Base-by-base conservation (phyloP, 257 asterid species). In the Penstemon eatonii region DNA sequence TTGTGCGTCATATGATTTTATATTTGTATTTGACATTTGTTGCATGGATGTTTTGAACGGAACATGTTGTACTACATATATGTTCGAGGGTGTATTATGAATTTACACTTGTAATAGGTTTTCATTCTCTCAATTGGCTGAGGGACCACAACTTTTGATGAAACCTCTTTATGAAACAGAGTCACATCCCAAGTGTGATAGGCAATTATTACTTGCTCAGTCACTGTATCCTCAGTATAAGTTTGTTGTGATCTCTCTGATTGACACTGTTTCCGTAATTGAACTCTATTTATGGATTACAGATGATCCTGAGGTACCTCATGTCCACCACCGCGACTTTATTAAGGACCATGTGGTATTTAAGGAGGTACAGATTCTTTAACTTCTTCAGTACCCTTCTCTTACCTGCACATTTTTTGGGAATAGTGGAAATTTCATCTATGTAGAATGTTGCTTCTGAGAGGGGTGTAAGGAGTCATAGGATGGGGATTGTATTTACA, bases 221-320 rank as follows among this genome's bases (percentile, higher is more conserved):
- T 56, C 44, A 19, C 42, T 61, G 50, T 67, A 19, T 38, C 11
- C 11, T 53, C 37, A 55, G 42, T 65, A 39, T 19, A n/a, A 37
- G 41, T 25, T 72, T 60, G 56, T 61, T 66, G 52, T 50, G 38
- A 25, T 67, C 59, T 65, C 50, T 38, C 50, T 75, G 56, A 56
- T 60, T 25, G 33, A 25, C 33, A 25, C 33, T 25, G 33, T 1
- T 25, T 71, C 60, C 58, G 70, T 45, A 71, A 47, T 69, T 57
- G 66, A 55, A 42, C 69, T 73, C 33, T 52, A 54, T 59, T 51
- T 74, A 25, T 70, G 71, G 68, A 66, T 56, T 69, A 79, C 90
- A 94, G 99, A 89, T 84, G 96, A 94, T 73, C 96, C 99, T 4
- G 93, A 87, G 67, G 81, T 71, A 67, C 79, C 91, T 58, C 95